Conservation (phyloP, 345 rosid species). For the Hibiscus tridactylites region DNA sequence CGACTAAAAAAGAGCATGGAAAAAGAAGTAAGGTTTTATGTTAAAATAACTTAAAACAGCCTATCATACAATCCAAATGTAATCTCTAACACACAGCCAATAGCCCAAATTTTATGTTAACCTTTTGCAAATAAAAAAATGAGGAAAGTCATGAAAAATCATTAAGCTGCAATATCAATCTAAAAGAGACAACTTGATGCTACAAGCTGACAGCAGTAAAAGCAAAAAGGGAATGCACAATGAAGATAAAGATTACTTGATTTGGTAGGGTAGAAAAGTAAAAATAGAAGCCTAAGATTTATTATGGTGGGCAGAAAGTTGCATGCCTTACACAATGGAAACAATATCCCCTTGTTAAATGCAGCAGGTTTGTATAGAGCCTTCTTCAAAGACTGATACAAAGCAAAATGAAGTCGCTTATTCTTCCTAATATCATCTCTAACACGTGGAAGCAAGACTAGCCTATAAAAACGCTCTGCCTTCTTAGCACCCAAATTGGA, state of each 20-base stretch:
- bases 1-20: constrained; percentile 45
- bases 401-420: constrained; percentile 72
- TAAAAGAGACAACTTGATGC: neutral
- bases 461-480: constrained; percentile 66
- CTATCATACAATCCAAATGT: neutral
- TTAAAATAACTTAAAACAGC: neutral
- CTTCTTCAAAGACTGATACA: constrained; percentile 76
- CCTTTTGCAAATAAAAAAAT: neutral
- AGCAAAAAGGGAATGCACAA: neutral
- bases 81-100: neutral
- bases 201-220: neutral
- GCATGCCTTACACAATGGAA: constrained; percentile 81
- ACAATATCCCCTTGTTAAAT: constrained; percentile 82
- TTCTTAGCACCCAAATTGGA: constrained; percentile 62
- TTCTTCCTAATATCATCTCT: constrained; percentile 85
- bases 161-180: neutral
- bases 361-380: constrained; percentile 84
- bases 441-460: constrained; percentile 82
- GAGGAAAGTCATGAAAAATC: neutral
- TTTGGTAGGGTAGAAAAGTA: neutral
- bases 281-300: neutral
- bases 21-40: neutral
- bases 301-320: neutral
- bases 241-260: neutral
- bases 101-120: neutral